These are phyloP conservation scores for Moelleriella libera DNA, from an alignment of 2,329 filamentous ascomycete genomes.

Conservation along the genomic window DNA sequence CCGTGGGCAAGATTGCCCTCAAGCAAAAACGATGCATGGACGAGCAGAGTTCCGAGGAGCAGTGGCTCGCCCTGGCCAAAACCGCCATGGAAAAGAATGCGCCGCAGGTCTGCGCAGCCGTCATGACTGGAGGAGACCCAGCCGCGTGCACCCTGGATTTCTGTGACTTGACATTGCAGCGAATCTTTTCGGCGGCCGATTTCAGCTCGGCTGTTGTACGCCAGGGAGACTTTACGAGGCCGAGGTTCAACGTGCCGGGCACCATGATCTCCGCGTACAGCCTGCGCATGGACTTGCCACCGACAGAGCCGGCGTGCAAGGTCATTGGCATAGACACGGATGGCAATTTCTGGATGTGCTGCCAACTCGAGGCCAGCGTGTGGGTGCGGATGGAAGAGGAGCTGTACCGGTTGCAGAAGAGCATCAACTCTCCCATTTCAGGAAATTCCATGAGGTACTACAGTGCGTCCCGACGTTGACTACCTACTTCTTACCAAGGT, in stretches of 20 bases:
- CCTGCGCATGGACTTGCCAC: not conserved
- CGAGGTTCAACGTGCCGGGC: constrained; percentile 3
- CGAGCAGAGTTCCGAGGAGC: constrained; percentile 1
- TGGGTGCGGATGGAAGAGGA: constrained; percentile 5
- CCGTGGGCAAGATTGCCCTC: constrained; percentile 1
- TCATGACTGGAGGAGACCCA: not conserved
- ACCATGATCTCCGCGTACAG: constrained; percentile 3
- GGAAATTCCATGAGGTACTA: constrained; percentile 1
- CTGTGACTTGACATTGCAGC: constrained; percentile 2
- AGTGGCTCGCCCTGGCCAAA: constrained; percentile 1
- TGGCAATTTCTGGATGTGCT: constrained; percentile 5
- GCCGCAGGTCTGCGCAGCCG: not conserved
- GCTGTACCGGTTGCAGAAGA: constrained; percentile 4
- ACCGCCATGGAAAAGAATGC: not conserved
- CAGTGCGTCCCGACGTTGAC: too few species aligned
- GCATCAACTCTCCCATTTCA: constrained; percentile 3
- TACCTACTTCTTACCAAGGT: too few species aligned
- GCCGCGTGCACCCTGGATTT: constrained; percentile 1
- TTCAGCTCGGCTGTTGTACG: constrained; percentile 3
- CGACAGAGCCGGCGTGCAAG: constrained; percentile 1
- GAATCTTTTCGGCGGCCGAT: constrained; percentile 2
- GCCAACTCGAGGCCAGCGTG: constrained; percentile 4
- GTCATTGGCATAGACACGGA: constrained; percentile 3
- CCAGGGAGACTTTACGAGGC: not conserved
- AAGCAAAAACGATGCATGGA: constrained; percentile 3